These are phyloP conservation scores for Maudiozyma serrabonitensis DNA, from an alignment of 805 yeast genomes.

Conservation along the genomic window DNA sequence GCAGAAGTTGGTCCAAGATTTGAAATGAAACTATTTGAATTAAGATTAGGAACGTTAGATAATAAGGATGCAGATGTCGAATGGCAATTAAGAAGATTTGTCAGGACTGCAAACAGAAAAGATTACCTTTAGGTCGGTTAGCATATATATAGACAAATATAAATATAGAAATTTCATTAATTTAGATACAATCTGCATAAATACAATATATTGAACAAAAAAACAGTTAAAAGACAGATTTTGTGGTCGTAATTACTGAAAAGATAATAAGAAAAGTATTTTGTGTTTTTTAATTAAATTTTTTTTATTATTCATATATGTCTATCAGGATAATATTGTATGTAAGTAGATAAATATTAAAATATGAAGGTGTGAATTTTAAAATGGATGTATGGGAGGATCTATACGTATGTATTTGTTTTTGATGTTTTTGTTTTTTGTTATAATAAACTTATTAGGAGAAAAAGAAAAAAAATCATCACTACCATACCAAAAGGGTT, in stretches of 20 bases:
- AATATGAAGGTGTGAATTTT: background rate
- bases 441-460: background rate
- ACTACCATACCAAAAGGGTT: no score
- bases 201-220: background rate
- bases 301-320: background rate
- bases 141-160: background rate
- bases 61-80: conserved; percentile 97
- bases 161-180: no score
- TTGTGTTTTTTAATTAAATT: no score
- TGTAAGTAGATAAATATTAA: no score
- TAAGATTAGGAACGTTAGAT: conserved; percentile 82
- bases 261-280: no score
- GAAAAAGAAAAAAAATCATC: background rate
- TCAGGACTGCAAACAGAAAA: conserved; percentile 91
- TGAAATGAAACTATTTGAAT: conserved; percentile 88
- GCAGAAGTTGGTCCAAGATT: conserved; percentile 98
- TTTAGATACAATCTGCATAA: no score
- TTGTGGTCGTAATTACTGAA: no score
- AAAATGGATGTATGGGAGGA: background rate
- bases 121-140: conserved; percentile 46
- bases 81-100: conserved; percentile 89
- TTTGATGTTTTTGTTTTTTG: background rate
- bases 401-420: background rate
- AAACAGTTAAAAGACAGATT: background rate
- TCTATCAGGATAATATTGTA: background rate